These are phyloP conservation scores for Musa schizocarpa DNA, from an alignment of 176 grass and related monocot genomes.

Conservation along the genomic window DNA sequence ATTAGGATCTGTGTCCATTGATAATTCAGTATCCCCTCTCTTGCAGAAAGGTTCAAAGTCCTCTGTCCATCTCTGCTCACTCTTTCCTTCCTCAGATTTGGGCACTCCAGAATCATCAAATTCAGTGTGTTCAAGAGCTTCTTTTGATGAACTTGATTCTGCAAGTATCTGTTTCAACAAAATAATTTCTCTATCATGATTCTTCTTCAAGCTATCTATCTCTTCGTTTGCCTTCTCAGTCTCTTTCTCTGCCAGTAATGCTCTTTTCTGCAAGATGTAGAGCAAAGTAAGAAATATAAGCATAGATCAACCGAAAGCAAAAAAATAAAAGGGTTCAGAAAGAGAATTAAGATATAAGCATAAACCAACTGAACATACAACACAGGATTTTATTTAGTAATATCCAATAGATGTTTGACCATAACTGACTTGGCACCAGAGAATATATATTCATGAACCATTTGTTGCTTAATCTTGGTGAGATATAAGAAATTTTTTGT, in stretches of 20 bases:
- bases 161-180: slow-evolving; percentile 33
- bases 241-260: slow-evolving; percentile 55
- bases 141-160: slow-evolving; percentile 21
- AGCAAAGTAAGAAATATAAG: neutral
- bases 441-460: no score
- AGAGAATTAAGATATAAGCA: no score
- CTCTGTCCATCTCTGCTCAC: neutral
- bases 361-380: no score
- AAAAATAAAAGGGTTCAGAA: neutral
- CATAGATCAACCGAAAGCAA: neutral
- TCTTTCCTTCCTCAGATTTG: slow-evolving; percentile 23
- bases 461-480: no score
- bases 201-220: slow-evolving; percentile 80
- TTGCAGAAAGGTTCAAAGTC: slow-evolving; percentile 42
- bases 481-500: no score
- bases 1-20: slow-evolving; percentile 68
- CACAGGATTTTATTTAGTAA: no score
- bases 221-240: slow-evolving; percentile 72
- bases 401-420: no score
- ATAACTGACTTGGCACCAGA: no score
- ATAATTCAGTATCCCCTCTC: slow-evolving; percentile 47
- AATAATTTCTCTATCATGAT: slow-evolving; percentile 59
- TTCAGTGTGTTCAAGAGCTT: neutral
- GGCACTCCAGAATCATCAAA: slow-evolving; percentile 4
- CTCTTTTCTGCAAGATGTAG: slow-evolving; percentile 36